Base-by-base conservation (phyloP, 805 yeast species). In the Nakazawaea anatomiae region DNA sequence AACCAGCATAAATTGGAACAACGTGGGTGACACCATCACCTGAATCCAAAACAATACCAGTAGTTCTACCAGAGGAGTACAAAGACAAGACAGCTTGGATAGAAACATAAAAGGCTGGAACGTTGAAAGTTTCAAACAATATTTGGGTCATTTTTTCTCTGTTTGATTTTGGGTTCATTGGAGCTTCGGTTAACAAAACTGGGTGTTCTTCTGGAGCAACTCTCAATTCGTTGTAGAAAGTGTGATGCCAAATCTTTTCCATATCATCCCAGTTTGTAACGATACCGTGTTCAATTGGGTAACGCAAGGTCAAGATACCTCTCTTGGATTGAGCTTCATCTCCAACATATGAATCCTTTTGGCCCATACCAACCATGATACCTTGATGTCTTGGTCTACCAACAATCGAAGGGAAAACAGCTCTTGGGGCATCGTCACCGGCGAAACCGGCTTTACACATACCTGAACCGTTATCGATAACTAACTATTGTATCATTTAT, bases 391-490 rank as follows among this genome's bases (percentile, higher is more conserved):
- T 91, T 81, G 99, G 98, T 81, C 99, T 94, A 80, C 99, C 99
- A 60, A 92, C 99, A 70, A 94, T 92, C 57, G 98, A 94, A 71
- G 99, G 99, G 92, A 94, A 94, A 65, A 94, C 99, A 68, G 99
- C 98, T 76, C 97, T 88, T 72, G 99, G 99, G 60, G 98, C 98
- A 80, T 94, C 99, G 72, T 94, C 98, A 82, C 99, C 99, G 84
- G 99, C 98, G 74, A 91, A 94, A 78, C 99, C 99, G 92, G 99
- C 99, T 76, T 94, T 94, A 86, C 99, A 94, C 98, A 94, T 94
- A 84, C 99, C 99, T 71, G 99, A 94, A 81, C 99, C 99, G 80
- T 92, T 92, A 76, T 92, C 99, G 79, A 92, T 92, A 79, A 92
- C 98, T 74, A 81, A 74, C 65, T 75, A 74, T 63, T 75, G 35